Conservation (phyloP, 164 flowering plant genomes). For the Umbellularia californica region DNA sequence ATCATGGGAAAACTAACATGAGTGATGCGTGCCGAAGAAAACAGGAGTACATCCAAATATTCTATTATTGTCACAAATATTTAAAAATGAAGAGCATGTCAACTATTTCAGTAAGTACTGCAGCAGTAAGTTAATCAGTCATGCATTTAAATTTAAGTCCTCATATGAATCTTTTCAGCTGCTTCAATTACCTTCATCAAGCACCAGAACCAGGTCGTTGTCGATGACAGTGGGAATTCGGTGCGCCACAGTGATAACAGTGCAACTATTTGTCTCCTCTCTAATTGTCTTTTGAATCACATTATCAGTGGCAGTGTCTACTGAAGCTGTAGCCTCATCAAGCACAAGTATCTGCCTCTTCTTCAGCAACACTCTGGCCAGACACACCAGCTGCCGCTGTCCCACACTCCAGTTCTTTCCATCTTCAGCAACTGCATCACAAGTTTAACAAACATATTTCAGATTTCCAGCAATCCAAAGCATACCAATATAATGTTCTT, state of each 20-base stretch:
- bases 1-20: too few relatives aligned
- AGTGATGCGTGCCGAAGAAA: too few relatives aligned
- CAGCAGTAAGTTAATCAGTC: background rate
- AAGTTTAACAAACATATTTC: background rate
- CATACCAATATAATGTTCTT: background rate
- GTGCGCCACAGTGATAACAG: conserved; percentile 83
- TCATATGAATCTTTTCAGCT: background rate
- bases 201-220: conserved; percentile 73
- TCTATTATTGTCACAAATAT: too few relatives aligned
- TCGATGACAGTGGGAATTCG: conserved; percentile 76
- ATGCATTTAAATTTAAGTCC: background rate
- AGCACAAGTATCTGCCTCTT: conserved; percentile 62
- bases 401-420: conserved; percentile 93
- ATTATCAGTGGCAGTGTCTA: conserved; percentile 78
- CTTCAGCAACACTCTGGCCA: conserved; percentile 67
- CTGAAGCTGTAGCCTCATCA: conserved; percentile 90
- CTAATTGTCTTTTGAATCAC: conserved; percentile 65
- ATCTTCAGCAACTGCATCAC: conserved; percentile 65
- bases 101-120: too few relatives aligned
- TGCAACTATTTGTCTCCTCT: conserved; percentile 56
- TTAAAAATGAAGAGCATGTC: too few relatives aligned
- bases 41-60: too few relatives aligned
- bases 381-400: conserved; percentile 78
- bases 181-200: conserved; percentile 54
- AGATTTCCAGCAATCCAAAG: background rate